Evolutionary conservation across 768 basidiomycete species (phyloP).

Genomic region (Tephrocybe sp.): DNA sequence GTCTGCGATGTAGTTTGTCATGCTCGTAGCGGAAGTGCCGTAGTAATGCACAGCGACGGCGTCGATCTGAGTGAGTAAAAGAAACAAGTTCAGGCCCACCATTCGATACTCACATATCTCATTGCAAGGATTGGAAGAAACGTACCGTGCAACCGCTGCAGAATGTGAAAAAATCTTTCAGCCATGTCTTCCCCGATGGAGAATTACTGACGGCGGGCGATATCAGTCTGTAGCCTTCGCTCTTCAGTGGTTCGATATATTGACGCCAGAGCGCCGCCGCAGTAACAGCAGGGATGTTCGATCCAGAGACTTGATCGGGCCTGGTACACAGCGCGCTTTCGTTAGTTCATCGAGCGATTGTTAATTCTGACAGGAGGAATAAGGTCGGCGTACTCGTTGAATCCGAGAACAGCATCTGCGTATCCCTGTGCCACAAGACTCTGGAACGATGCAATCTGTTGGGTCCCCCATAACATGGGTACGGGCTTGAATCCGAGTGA

Average conservation of each 20-base stretch:
- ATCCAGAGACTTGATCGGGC: too few relatives aligned
- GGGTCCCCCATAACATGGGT: neutral
- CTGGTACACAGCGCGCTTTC: too few relatives aligned
- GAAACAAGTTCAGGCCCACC: neutral
- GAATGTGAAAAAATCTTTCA: constrained; percentile 47
- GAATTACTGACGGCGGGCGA: constrained; percentile 54
- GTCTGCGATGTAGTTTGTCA: neutral
- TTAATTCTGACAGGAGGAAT: too few relatives aligned
- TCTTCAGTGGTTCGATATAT: constrained; percentile 49
- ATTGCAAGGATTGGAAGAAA: neutral
- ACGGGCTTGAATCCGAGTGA: neutral
- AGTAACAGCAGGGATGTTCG: constrained; percentile 6
- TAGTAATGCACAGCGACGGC: neutral
- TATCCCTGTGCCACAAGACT: neutral
- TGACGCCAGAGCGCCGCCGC: constrained; percentile 46
- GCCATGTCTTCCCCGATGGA: constrained; percentile 51
- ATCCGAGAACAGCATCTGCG: neutral
- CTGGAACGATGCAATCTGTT: neutral
- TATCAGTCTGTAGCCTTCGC: constrained; percentile 45
- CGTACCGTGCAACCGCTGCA: constrained; percentile 33
- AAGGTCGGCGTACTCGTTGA: neutral
- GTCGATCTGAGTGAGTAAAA: neutral
- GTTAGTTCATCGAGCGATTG: too few relatives aligned
- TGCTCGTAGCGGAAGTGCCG: neutral
- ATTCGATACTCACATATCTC: too few relatives aligned